Percentiles rank a stretch among this genome's conserved stretches.
Evolutionary conservation across 352 stramenopile genomes (phyloP).

Genomic region (Pythium brassicae): DNA sequence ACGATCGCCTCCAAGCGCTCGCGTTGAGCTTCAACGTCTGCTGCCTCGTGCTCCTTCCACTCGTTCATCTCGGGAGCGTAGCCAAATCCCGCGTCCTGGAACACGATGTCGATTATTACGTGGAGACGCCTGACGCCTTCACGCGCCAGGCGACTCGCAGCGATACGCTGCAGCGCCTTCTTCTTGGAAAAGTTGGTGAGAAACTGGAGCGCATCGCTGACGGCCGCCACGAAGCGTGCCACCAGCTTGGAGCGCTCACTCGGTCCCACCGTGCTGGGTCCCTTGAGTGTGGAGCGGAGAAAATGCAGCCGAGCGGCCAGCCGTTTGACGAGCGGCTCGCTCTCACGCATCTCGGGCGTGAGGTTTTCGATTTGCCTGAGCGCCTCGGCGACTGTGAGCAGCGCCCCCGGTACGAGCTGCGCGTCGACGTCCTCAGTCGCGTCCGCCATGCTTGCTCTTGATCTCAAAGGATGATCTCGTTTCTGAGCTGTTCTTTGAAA

Average conservation of each 20-base stretch:
- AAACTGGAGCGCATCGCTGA: not conserved
- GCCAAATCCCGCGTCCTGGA: not conserved
- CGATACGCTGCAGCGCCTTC: conserved; percentile 7
- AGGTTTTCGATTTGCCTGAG: not conserved
- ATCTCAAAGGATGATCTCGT: too few species aligned
- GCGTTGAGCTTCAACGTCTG: conserved; percentile 6
- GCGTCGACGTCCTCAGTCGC: not conserved
- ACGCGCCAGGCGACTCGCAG: not conserved
- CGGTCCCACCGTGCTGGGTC: not conserved
- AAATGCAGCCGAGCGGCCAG: conserved; percentile 6
- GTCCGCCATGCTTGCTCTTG: too few species aligned
- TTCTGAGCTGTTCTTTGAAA: too few species aligned
- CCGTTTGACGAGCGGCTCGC: not conserved
- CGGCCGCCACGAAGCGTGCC: not conserved
- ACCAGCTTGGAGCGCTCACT: not conserved
- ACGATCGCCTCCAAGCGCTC: conserved; percentile 7
- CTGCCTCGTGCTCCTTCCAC: conserved; percentile 5
- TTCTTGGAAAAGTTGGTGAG: conserved; percentile 2
- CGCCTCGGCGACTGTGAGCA: conserved; percentile 1
- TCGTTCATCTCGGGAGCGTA: conserved; percentile 8
- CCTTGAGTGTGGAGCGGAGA: not conserved
- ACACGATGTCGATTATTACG: conserved; percentile 4
- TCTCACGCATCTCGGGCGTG: conserved; percentile 9
- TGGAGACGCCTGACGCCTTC: not conserved
- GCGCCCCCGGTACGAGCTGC: not conserved